phyloP scores from a whole-genome alignment of 768 basidiomycete species.

The Saitozyma podzolica region DNA sequence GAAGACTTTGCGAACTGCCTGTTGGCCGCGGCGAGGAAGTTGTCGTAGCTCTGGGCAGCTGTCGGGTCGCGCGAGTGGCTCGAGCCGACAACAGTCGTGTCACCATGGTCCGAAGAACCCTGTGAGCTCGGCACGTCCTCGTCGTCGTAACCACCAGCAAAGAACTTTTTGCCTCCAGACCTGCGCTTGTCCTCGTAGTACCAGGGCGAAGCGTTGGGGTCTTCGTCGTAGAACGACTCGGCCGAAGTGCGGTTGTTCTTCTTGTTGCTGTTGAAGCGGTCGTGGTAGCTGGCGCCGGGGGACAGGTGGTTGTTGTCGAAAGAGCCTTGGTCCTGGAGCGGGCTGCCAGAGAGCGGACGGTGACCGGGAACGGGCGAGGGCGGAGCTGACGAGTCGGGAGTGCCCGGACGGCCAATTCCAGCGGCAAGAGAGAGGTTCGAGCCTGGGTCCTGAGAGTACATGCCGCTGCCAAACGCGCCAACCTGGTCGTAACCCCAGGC shows the following conservation, averaged over 20 bases:
- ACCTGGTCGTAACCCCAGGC: conserved; percentile 58
- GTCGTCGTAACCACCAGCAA: conserved; percentile 60
- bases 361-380: conserved; percentile 39
- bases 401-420: conserved; percentile 28
- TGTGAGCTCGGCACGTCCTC: conserved; percentile 56
- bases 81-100: conserved; percentile 38
- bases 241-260: conserved; percentile 46
- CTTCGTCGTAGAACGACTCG: conserved; percentile 53
- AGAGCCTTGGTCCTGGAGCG: conserved; percentile 20
- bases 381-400: conserved; percentile 40
- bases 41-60: conserved; percentile 61
- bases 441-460: conserved; percentile 38
- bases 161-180: conserved; percentile 51
- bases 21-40: conserved; percentile 85
- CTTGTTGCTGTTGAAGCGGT: conserved; percentile 39
- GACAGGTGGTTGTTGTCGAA: conserved; percentile 31
- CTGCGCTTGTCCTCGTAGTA: conserved; percentile 46
- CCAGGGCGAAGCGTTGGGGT: conserved; percentile 45
- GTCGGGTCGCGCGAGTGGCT: conserved; percentile 10
- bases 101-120: conserved; percentile 46
- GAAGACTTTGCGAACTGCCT: conserved; percentile 77
- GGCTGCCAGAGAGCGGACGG: conserved; percentile 16
- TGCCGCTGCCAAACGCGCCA: conserved; percentile 9
- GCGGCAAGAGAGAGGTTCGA: conserved; percentile 33
- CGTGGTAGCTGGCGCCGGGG: conserved; percentile 42